Base-by-base conservation (phyloP, 176 grass and related monocot genomes). In the Pontederia paniculata region DNA sequence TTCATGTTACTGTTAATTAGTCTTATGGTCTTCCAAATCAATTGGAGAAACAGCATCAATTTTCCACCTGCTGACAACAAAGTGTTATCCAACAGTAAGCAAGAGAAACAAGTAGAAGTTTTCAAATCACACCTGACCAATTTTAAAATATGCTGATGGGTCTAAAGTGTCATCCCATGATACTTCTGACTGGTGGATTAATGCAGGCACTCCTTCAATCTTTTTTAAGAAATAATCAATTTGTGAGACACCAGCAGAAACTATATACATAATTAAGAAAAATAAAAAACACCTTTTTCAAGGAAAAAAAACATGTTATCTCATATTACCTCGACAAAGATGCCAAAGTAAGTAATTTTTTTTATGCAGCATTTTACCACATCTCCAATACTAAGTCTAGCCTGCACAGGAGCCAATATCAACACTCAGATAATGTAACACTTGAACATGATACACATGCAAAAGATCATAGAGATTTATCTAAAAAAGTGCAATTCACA, bases 281-380 rank as follows among this genome's bases (percentile, higher is more conserved):
- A 37, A 37, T 2, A 6, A 37, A 37, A 2, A 37, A 6, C 28
- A 37, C 3, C 7, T 37, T 37, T 37, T 37, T 37, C 7, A 6
- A 37, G 28, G 7, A 37, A 37, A 37, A 37, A 37, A 37, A 1
- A 37, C 28, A 37, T 37, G 7, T 37, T 37, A 37, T 1, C n/a
- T n/a, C 28, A 37, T 37, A 17, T 45, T 76, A 91, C 86, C 86
- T 91, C 72, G 21, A 91, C 93, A 72, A 98, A 98, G 84, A 98
- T 91, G 69, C 93, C 93, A 73, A 84, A 87, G 66, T 88, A 90
- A 44, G 80, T 79, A 81, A 98, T 91, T 80, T 76, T 70, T 58
- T 79, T 81, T 68, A 98, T 88, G 15, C 65, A 61, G 55, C 86
- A 98, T 72, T 79, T 70, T 52, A 91, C 70, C 23, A 82, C 76